These are phyloP conservation scores for Leptographium wingfieldii DNA, from an alignment of 2,329 filamentous ascomycete genomes.

Conservation along the genomic window DNA sequence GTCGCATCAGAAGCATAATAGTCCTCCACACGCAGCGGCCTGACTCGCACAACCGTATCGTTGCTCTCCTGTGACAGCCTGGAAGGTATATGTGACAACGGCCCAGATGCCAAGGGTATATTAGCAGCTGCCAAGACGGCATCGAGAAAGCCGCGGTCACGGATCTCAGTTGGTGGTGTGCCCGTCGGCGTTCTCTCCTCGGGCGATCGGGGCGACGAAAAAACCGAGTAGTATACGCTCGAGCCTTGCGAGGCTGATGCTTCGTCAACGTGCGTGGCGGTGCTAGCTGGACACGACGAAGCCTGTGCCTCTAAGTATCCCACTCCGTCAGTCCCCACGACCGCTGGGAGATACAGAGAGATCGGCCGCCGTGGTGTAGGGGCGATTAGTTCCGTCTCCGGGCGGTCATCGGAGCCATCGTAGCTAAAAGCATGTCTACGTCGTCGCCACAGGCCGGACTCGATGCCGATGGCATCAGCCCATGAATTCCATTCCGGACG, in stretches of 20 bases:
- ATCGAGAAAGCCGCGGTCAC: neutral
- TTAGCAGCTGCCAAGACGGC: neutral
- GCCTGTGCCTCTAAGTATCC: neutral
- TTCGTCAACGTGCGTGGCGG: neutral
- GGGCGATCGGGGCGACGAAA: slow-evolving; percentile 1
- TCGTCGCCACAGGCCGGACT: neutral
- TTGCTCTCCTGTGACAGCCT: neutral
- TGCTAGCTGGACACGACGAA: neutral
- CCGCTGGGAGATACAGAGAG: neutral
- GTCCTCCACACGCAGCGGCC: neutral
- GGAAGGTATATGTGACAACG: neutral
- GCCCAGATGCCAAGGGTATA: neutral
- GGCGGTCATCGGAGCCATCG: neutral
- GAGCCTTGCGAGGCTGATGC: neutral
- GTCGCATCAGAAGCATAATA: neutral
- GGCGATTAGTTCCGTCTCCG: neutral
- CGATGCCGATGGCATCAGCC: neutral
- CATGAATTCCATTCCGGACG: neutral
- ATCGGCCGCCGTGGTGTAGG: slow-evolving; percentile 5
- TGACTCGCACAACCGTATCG: neutral
- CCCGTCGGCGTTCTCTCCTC: neutral
- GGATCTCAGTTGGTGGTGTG: neutral
- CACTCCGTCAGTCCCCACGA: neutral
- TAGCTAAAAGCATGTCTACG: neutral
- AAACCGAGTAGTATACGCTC: slow-evolving; percentile 4